phyloP scores from a whole-genome alignment of 768 basidiomycete species.

The Kwoniella bestiolae region DNA sequence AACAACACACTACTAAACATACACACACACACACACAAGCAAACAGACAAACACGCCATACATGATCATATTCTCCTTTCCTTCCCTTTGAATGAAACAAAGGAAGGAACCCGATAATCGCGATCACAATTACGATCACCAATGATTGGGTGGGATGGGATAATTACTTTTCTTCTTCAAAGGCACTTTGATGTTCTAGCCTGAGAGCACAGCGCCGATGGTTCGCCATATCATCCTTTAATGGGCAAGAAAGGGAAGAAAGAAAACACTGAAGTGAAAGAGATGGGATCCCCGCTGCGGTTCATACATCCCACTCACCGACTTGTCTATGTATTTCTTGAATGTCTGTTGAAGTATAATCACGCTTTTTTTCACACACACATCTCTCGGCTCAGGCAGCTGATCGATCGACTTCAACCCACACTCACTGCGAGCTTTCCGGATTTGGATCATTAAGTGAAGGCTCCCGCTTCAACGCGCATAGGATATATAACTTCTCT shows the following conservation, averaged over 20 bases:
- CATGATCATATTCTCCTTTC: background rate
- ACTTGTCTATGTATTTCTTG: background rate
- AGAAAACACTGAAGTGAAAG: background rate
- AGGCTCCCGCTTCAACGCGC: too few relatives aligned
- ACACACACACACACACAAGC: background rate
- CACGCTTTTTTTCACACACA: background rate
- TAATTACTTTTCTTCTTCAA: too few relatives aligned
- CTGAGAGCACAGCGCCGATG: too few relatives aligned
- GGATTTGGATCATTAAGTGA: background rate
- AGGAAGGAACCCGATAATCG: background rate
- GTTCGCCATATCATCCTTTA: too few relatives aligned
- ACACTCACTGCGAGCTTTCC: background rate
- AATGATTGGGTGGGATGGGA: too few relatives aligned
- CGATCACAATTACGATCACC: too few relatives aligned
- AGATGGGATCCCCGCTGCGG: too few relatives aligned
- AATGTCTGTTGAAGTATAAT: background rate
- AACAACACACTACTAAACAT: too few relatives aligned
- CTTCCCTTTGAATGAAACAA: background rate
- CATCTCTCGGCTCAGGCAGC: background rate
- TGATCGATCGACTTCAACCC: background rate
- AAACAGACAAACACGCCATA: background rate
- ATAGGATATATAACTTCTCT: too few relatives aligned
- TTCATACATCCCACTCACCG: too few relatives aligned
- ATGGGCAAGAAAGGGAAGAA: background rate
- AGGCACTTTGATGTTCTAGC: background rate